These are phyloP conservation scores for Cryptosporidium bovis DNA, from an alignment of 169 alveolate species.

Conservation along the genomic window DNA sequence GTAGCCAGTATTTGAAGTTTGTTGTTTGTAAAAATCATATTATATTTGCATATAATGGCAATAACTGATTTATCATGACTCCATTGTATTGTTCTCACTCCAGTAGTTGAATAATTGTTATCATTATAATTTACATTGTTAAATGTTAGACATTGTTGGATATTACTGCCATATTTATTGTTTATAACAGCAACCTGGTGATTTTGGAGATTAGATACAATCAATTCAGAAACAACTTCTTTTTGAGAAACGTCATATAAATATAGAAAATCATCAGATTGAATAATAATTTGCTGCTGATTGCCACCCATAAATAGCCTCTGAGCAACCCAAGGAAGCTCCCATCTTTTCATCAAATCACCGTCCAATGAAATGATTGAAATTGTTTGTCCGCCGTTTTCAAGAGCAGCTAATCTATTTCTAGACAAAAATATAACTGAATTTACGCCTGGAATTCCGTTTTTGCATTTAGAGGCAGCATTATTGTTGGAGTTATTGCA, in stretches of 20 bases:
- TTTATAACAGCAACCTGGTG: conserved; percentile 81
- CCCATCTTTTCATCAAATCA: conserved; percentile 76
- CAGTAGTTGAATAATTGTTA: conserved; percentile 28
- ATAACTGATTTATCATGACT: conserved; percentile 80
- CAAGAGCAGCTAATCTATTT: conserved; percentile 80
- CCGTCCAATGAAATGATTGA: conserved; percentile 79
- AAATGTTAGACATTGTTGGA: conserved; percentile 70
- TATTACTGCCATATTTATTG: conserved; percentile 78
- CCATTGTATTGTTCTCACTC: conserved; percentile 75
- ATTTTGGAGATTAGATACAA: conserved; percentile 79
- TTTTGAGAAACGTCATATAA: conserved; percentile 84
- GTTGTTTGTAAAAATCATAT: conserved; percentile 78
- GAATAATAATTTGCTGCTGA: conserved; percentile 78
- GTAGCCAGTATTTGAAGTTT: conserved; percentile 75
- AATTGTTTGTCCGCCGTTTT: conserved; percentile 78
- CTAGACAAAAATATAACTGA: conserved; percentile 76
- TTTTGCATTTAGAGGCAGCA: conserved; percentile 60
- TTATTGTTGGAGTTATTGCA: conserved; percentile 7
- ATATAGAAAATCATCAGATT: conserved; percentile 80
- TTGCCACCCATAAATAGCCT: conserved; percentile 37
- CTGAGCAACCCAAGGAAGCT: conserved; percentile 84
- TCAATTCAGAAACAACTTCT: conserved; percentile 80
- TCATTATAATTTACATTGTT: conserved; percentile 72
- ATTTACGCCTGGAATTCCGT: conserved; percentile 77
- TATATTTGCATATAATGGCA: conserved; percentile 78